Evolutionary conservation across 768 basidiomycete species (phyloP).

Genomic region (Phlebiopsis gigantea): DNA sequence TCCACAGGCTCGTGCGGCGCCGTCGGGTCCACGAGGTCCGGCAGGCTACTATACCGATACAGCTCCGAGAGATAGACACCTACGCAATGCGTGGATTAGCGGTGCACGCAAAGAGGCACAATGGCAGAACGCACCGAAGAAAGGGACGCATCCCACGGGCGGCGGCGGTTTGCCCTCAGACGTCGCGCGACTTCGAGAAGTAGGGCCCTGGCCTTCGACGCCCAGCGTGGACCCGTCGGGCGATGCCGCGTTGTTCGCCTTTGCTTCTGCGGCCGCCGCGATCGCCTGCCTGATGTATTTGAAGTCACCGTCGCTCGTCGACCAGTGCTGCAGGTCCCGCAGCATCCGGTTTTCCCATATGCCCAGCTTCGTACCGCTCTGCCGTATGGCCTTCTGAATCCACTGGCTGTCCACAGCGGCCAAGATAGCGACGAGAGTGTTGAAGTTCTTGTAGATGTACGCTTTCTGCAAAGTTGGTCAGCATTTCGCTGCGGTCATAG

Average conservation of each 20-base stretch:
- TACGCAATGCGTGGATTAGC: slow-evolving; percentile 20
- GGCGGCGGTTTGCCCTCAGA: slow-evolving; percentile 33
- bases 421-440: slow-evolving; percentile 75
- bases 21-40: slow-evolving; percentile 81
- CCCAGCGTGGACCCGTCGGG: slow-evolving; percentile 50
- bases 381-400: slow-evolving; percentile 63
- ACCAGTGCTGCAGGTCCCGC: slow-evolving; percentile 64
- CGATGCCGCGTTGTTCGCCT: slow-evolving; percentile 43
- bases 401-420: slow-evolving; percentile 67
- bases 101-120: neutral
- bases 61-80: slow-evolving; percentile 78
- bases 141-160: slow-evolving; percentile 68
- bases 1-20: slow-evolving; percentile 64
- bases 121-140: slow-evolving; percentile 54
- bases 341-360: slow-evolving; percentile 70
- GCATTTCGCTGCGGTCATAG: neutral
- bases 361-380: slow-evolving; percentile 61
- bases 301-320: slow-evolving; percentile 63
- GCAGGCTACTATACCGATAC: slow-evolving; percentile 56
- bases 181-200: slow-evolving; percentile 31
- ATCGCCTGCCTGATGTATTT: slow-evolving; percentile 65
- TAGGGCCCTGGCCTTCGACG: slow-evolving; percentile 29
- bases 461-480: slow-evolving; percentile 53
- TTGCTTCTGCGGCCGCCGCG: slow-evolving; percentile 59
- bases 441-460: slow-evolving; percentile 72